Evolutionary conservation across 768 basidiomycete genomes (phyloP).

Genomic region (Tricholoma sp.): DNA sequence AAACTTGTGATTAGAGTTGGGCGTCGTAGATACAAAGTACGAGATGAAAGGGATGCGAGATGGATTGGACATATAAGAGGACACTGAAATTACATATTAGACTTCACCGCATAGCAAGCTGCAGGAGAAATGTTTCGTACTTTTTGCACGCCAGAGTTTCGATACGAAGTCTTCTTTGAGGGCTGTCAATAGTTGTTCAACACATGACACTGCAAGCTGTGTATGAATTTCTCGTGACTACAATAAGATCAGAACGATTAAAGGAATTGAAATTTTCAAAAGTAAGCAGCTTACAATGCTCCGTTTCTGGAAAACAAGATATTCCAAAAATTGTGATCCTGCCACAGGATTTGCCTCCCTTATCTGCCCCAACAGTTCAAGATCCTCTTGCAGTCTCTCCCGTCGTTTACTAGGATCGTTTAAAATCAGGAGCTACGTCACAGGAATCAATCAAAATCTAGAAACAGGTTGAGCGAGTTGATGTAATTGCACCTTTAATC

Average conservation of each 20-base stretch:
- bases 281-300: conserved; percentile 40
- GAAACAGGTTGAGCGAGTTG: background rate
- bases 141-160: conserved; percentile 71
- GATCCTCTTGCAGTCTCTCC: conserved; percentile 59
- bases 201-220: conserved; percentile 51
- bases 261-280: background rate
- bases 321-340: conserved; percentile 71
- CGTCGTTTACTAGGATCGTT: conserved; percentile 50
- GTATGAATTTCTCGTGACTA: conserved; percentile 64
- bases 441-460: background rate
- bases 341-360: conserved; percentile 51
- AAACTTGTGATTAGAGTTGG: conserved; percentile 70
- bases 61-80: conserved; percentile 43
- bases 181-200: conserved; percentile 48
- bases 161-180: conserved; percentile 46
- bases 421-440: conserved; percentile 54
- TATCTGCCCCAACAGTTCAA: conserved; percentile 50
- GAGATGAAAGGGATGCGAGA: conserved; percentile 51
- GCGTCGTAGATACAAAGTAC: conserved; percentile 81
- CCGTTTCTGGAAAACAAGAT: conserved; percentile 68
- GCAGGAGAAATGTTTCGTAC: conserved; percentile 17
- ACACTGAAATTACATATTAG: conserved; percentile 27
- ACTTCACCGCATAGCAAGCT: background rate
- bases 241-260: conserved; percentile 1
- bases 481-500: conserved; percentile 50